Evolutionary conservation across 2,329 filamentous ascomycete genomes (phyloP).

Genomic region (Stemphylium lycopersici): DNA sequence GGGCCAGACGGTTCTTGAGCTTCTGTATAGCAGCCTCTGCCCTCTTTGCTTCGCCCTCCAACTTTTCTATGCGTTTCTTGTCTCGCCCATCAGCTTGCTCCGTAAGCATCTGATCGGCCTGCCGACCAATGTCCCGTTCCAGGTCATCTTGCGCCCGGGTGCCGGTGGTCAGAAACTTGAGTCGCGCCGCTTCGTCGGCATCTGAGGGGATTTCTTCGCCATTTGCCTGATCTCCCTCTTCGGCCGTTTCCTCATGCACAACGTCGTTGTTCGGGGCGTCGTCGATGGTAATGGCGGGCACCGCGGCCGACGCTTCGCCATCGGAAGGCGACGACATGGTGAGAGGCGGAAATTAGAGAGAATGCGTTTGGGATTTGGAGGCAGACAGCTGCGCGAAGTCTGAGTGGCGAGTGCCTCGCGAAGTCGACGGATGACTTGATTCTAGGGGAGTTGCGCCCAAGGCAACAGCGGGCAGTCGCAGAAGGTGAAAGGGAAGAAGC

Average conservation of each 20-base stretch:
- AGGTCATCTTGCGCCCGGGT: slow-evolving; percentile 85
- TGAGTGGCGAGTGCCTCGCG: not conserved
- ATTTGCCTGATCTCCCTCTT: slow-evolving; percentile 16
- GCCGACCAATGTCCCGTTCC: slow-evolving; percentile 79
- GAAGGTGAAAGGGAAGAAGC: not conserved
- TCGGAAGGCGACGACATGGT: slow-evolving; percentile 19
- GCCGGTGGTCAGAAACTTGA: slow-evolving; percentile 47
- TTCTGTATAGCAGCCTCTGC: slow-evolving; percentile 69
- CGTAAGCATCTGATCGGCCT: slow-evolving; percentile 65
- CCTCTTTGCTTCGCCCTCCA: slow-evolving; percentile 58
- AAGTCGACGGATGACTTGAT: not conserved
- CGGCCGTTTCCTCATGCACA: slow-evolving; percentile 6
- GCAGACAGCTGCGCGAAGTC: not conserved
- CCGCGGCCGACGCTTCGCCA: slow-evolving; percentile 13
- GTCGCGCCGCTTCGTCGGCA: slow-evolving; percentile 50
- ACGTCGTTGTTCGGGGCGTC: slow-evolving; percentile 14
- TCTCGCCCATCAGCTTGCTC: slow-evolving; percentile 70
- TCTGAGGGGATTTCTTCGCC: slow-evolving; percentile 36
- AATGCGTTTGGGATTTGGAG: not conserved
- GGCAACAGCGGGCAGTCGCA: slow-evolving; percentile 21
- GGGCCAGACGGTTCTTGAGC: slow-evolving; percentile 62
- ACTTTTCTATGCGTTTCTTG: slow-evolving; percentile 66
- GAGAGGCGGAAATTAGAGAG: not conserved
- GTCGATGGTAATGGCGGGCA: slow-evolving; percentile 16
- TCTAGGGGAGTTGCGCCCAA: slow-evolving; percentile 12